Evolutionary conservation across 164 flowering plant species (phyloP), one percentile per base, ranked within the genome.

Genomic region (Vitis cinerea): DNA sequence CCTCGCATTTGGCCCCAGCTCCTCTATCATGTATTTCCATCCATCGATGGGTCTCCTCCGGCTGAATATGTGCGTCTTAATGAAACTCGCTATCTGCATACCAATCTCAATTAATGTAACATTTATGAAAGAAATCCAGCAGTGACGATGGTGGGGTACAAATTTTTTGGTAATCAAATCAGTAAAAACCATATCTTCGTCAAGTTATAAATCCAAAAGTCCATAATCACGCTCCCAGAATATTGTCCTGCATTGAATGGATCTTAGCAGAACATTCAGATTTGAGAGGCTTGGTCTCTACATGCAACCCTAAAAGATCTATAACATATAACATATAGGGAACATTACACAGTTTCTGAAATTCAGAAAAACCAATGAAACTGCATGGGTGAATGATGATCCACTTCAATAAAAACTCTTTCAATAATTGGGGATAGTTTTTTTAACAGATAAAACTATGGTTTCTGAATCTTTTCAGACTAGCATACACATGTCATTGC

Each of bases 1-100:
- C 82, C 66, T 88, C 10, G 99, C 91, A 81, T 96, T 90, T 54
- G 99, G 99, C 23, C 99, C 98, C 50, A 96, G 68, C 78, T 81
- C 95, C 78, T 96, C 99, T 70, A 96, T 93, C 99, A 96, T 96
- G 87, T 93, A 92, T 55, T 87, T 93, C 99, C 99, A 96, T 47
- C 99, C 99, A 75, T 96, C 98, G 49, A 96, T 84, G 10, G 99
- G 97, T 78, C 98, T 82, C 78, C 97, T 83, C 69, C 97, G 83
- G 78, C 99, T 96, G 83, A 96, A 96, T 84, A 96, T 96, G 79
- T 92, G 98, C 10, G 87, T 84, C 76, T 93, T 96, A 72, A 96
- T 87, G 70, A 96, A 96, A 66, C 97, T 91, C 13, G 97, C 99
- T 63, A 96, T 90, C 98, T 96, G 91, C 83, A 77, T 1, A 53